A percentile compares a stretch with the other conserved stretches of the same genome.
These are phyloP conservation scores for Globisporangium parvum DNA, from an alignment of 352 stramenopile genomes.

Conservation along the genomic window DNA sequence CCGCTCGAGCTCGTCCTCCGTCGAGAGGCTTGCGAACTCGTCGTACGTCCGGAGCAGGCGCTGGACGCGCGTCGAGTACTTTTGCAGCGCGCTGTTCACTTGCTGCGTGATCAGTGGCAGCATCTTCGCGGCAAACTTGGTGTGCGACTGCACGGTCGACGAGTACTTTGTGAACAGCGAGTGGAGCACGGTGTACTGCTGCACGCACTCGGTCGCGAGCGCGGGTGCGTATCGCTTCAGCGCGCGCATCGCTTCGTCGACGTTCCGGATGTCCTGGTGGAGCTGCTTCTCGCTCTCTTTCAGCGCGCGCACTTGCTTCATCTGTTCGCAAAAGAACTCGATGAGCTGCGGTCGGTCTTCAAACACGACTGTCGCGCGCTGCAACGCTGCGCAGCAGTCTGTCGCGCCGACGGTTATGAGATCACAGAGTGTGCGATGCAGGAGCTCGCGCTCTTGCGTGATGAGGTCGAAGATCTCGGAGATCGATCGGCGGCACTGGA, in stretches of 20 bases:
- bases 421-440: conserved; percentile 33
- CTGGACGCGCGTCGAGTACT: conserved; percentile 45
- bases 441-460: conserved; percentile 30
- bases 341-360: conserved; percentile 70
- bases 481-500: conserved; percentile 58
- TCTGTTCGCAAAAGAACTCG: conserved; percentile 65
- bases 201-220: conserved; percentile 18
- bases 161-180: conserved; percentile 42
- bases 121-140: conserved; percentile 62
- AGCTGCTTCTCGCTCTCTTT: conserved; percentile 52
- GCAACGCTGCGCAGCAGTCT: conserved; percentile 35
- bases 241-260: conserved; percentile 53
- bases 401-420: conserved; percentile 28
- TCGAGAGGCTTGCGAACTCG: conserved; percentile 34
- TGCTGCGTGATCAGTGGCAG: conserved; percentile 65
- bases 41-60: conserved; percentile 46
- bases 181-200: conserved; percentile 49
- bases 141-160: conserved; percentile 35
- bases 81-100: conserved; percentile 47
- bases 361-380: conserved; percentile 37
- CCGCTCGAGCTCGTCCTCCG: conserved; percentile 53
- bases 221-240: conserved; percentile 38
- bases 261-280: conserved; percentile 60
- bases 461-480: conserved; percentile 60
- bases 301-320: conserved; percentile 47